phyloP scores from a whole-genome alignment of 352 stramenopile species.

The Halophytophthora batemanensis region DNA sequence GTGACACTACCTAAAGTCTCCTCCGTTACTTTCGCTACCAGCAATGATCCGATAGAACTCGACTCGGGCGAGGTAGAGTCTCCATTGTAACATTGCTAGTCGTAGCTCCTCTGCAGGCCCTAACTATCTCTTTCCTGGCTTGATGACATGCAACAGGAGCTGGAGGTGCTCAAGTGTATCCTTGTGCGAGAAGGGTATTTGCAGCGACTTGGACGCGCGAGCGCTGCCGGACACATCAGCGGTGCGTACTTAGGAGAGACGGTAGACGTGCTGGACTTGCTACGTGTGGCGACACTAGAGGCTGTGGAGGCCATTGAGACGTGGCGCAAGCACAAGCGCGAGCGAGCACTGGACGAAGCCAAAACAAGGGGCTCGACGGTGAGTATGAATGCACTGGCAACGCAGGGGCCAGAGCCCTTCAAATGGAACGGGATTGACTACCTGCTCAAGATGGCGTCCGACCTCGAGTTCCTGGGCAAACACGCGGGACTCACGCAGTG shows the following conservation, averaged over 20 bases:
- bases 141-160: conserved; percentile 35
- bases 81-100: neutral
- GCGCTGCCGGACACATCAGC: conserved; percentile 33
- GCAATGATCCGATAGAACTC: conserved; percentile 19
- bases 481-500: conserved; percentile 71
- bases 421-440: conserved; percentile 92
- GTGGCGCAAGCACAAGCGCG: conserved; percentile 58
- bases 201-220: conserved; percentile 58
- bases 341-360: neutral
- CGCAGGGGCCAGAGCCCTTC: conserved; percentile 39
- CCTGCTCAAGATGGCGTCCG: conserved; percentile 86
- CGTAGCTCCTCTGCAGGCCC: neutral
- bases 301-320: conserved; percentile 76
- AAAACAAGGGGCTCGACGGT: neutral
- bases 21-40: conserved; percentile 30
- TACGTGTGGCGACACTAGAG: conserved; percentile 86
- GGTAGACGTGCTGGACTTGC: conserved; percentile 83
- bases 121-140: neutral
- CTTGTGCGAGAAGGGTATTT: conserved; percentile 89
- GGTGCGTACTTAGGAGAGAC: conserved; percentile 63
- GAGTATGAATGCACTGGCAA: conserved; percentile 8
- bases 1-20: conserved; percentile 39
- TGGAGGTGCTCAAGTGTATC: conserved; percentile 89
- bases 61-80: conserved; percentile 48
- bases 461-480: conserved; percentile 89